Evolutionary conservation across 164 flowering plant genomes (phyloP), one percentile per base, ranked within the genome.

Genomic region (Liquidambar formosana): DNA sequence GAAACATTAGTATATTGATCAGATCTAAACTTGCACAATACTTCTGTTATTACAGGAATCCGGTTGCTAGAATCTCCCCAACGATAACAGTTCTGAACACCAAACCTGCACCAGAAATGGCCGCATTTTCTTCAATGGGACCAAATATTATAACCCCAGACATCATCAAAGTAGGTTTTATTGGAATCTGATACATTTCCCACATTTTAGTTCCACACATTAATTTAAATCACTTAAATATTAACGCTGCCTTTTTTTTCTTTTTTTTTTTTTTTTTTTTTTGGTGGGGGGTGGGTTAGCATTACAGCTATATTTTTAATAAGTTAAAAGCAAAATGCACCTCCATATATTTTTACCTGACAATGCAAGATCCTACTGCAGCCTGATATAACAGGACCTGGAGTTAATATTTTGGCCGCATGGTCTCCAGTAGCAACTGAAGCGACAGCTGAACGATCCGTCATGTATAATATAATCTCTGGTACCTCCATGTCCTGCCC

Each of bases 71-170:
- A 63, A 85, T 83, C 48, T 51, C 47, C 19, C 71, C 64, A 49
- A 77, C 85, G 52, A 14, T 18, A 44, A 83, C 86, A 19, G 14
- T 69, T 46, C 49, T 76, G 15, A n/a, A 64, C 44, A 76, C 73
- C 0, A 74, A 74, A 68, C 84, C 85, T 22, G 83, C 87, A 54
- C 87, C 88, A 38, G 60, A 57, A 53, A 65, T 84, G 75, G 82
- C 88, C 14, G 63, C n/a, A 5, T 88, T 88, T 69, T 81, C 85
- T 62, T 86, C 88, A 1, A 63, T 14, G 73, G 89, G 88, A 21
- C 88, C 92, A 4, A 84, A 78, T 46, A 26, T 71, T 56, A 67
- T 82, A 33, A 73, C 66, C 44, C 86, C 84, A 9, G 86, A 82
- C 8, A 77, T 86, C 38, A 76, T 84, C 60, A 86, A 81, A 64